A percentile compares a stretch with the other conserved stretches of the same genome.
phyloP scores from a whole-genome alignment of 2,329 filamentous ascomycete genomes.

The Didymella segeticola region DNA sequence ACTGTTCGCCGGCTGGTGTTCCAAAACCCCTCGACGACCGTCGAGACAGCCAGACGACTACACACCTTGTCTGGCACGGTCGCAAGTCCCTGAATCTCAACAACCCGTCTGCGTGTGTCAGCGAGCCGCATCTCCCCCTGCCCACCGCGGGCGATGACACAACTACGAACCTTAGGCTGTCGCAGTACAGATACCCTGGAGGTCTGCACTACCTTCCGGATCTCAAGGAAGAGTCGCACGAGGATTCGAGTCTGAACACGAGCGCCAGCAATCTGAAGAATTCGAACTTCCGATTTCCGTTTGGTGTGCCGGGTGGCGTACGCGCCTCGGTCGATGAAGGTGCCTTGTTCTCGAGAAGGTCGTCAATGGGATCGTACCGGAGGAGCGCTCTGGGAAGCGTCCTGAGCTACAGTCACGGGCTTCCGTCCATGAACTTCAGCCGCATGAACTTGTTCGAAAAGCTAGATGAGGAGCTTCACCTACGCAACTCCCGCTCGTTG shows the following conservation, averaged over 20 bases:
- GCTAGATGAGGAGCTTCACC: constrained; percentile 53
- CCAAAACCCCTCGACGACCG: constrained; percentile 19
- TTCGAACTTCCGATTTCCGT: constrained; percentile 36
- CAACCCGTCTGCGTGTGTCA: constrained; percentile 7
- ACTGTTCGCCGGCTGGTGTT: constrained; percentile 22
- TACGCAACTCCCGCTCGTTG: constrained; percentile 48
- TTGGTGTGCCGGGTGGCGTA: constrained; percentile 24
- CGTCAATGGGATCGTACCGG: constrained; percentile 30
- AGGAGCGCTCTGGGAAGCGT: constrained; percentile 29
- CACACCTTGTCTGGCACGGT: constrained; percentile 42
- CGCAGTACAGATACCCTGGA: constrained; percentile 40
- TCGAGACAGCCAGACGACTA: constrained; percentile 46
- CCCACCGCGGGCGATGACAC: constrained; percentile 34
- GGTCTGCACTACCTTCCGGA: constrained; percentile 49
- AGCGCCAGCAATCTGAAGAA: constrained; percentile 44
- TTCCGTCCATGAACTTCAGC: constrained; percentile 59
- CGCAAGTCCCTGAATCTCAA: constrained; percentile 18
- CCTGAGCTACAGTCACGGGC: constrained; percentile 42
- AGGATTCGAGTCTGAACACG: constrained; percentile 53
- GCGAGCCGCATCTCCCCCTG: constrained; percentile 20
- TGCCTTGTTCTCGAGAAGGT: constrained; percentile 24
- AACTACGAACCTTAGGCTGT: constrained; percentile 43
- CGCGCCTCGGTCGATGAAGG: constrained; percentile 33
- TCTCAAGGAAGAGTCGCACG: constrained; percentile 57
- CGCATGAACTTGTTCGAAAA: constrained; percentile 55